These are phyloP conservation scores for Penicillium sp. DNA, from an alignment of 2,329 filamentous ascomycete genomes.

Conservation along the genomic window DNA sequence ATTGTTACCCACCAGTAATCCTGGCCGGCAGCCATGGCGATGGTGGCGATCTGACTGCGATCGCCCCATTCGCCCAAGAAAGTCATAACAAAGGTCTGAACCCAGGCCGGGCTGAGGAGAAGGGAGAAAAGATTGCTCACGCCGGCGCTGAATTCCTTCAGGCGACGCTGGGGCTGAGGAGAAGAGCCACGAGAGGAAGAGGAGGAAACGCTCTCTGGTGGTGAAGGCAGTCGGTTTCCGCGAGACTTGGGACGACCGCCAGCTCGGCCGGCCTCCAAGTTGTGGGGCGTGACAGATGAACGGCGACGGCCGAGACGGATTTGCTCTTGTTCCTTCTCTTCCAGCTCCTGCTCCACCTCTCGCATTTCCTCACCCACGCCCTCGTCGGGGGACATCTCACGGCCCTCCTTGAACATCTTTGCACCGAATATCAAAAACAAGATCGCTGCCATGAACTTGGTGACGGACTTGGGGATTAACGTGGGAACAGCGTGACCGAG, in stretches of 20 bases:
- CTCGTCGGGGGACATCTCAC: constrained; percentile 85
- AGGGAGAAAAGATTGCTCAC: constrained; percentile 85
- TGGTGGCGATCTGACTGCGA: constrained; percentile 94
- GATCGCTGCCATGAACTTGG: constrained; percentile 80
- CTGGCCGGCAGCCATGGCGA: constrained; percentile 97
- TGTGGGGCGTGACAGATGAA: constrained; percentile 73
- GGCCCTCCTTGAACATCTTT: constrained; percentile 81
- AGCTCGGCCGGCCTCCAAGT: constrained; percentile 77
- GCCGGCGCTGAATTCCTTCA: constrained; percentile 60
- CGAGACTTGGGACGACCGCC: constrained; percentile 66
- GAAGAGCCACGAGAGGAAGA: constrained; percentile 68
- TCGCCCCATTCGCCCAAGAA: constrained; percentile 99
- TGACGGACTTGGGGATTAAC: constrained; percentile 86
- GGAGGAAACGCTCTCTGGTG: constrained; percentile 78
- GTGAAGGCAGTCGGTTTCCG: constrained; percentile 77
- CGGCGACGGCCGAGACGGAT: constrained; percentile 68
- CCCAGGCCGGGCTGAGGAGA: constrained; percentile 92
- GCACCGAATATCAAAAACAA: constrained; percentile 90
- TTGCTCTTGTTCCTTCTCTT: constrained; percentile 84
- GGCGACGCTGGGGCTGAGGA: constrained; percentile 50
- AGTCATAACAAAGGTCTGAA: constrained; percentile 98
- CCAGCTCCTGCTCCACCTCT: constrained; percentile 91
- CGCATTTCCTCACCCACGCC: constrained; percentile 97
- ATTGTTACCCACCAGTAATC: constrained; percentile 99
- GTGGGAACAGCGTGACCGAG: constrained; percentile 91